Base-by-base conservation (phyloP, 2,329 filamentous ascomycete genomes). In the Diaporthe amygdali region DNA sequence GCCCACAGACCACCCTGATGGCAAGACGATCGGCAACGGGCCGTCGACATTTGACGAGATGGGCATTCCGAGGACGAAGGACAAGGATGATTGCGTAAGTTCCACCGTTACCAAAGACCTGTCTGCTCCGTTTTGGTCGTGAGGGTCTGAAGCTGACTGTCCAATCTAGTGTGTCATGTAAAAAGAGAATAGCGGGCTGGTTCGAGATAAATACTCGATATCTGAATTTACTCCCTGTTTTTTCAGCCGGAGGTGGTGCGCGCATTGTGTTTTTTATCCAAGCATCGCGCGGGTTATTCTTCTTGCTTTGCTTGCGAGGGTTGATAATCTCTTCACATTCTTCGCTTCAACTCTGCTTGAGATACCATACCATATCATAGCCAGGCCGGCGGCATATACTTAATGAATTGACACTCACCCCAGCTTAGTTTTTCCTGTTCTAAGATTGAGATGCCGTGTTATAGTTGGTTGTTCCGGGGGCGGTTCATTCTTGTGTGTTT, bases 1-100 rank as follows among this genome's bases (percentile, higher is more conserved):
- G 74, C 74, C 84, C 3, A 82, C 84, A 20, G 79, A 83, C 66
- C 77, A 78, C 73, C 77, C 77, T 1, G 77, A 77, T 69, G 77
- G 78, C 25, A 83, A 81, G 73, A 80, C 84, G 55, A 85, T 89
- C 39, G 88, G 87, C 63, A 94, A 95, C 79, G 96, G 96, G 14
- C 96, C 96, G 1, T 94, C 96, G 77, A 98, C 96, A 0, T 99
- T 99, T 81, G 96, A 98, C 79, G 95, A 97, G 79, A 99, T 99
- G 96, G 96, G 96, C 47, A 96, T 99, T 76, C 94, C 95, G 8
- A 89, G 91, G 77, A 91, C 88, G 59, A 95, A 96, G 82, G 89
- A 92, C 73, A 94, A 97, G n/a, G 89, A 90, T 75, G 95, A 98
- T 82, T 99, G 96, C 85, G 95, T 98, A 90, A 88, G 88, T 87